Evolutionary conservation across 805 yeast species (phyloP).

Genomic region (Yamadazyma paraphyllophila): DNA sequence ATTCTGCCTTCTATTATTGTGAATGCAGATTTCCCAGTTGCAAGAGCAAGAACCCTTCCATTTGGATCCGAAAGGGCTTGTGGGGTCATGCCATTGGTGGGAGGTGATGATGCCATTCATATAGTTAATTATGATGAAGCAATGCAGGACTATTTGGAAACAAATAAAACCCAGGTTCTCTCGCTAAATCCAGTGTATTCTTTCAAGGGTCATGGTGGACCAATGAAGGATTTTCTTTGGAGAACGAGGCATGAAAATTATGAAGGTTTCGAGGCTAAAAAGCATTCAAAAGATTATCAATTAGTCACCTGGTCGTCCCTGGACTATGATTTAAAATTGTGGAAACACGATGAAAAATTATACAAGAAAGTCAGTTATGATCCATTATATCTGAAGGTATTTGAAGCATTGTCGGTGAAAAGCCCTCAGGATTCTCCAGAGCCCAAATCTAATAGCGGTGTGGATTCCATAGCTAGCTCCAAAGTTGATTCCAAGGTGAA

Average conservation of each 20-base stretch:
- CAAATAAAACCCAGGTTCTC: constrained; percentile 26
- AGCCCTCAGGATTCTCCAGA: constrained; percentile 1
- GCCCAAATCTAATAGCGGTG: not conserved
- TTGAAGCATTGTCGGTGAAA: constrained; percentile 8
- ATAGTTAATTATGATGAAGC: constrained; percentile 49
- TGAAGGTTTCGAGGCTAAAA: constrained; percentile 45
- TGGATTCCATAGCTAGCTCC: too few species aligned
- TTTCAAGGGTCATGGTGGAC: constrained; percentile 80
- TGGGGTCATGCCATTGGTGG: constrained; percentile 86
- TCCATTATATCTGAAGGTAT: constrained; percentile 29
- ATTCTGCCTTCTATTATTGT: constrained; percentile 56
- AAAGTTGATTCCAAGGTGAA: too few species aligned
- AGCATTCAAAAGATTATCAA: constrained; percentile 81
- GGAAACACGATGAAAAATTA: constrained; percentile 58
- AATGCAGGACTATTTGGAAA: constrained; percentile 23
- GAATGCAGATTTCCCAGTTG: constrained; percentile 76
- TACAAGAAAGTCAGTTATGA: constrained; percentile 37
- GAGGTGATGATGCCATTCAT: constrained; percentile 68
- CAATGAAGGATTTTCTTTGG: constrained; percentile 89
- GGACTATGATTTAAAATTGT: constrained; percentile 78
- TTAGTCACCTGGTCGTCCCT: constrained; percentile 87
- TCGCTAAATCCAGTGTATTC: constrained; percentile 48
- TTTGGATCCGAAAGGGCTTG: constrained; percentile 75
- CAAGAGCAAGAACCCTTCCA: constrained; percentile 85
- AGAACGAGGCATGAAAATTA: constrained; percentile 47